A percentile compares a stretch with the other conserved stretches of the same genome.
Evolutionary conservation across 192 early-diverging fungal genomes (phyloP).

Genomic region (Backusella westeae): DNA sequence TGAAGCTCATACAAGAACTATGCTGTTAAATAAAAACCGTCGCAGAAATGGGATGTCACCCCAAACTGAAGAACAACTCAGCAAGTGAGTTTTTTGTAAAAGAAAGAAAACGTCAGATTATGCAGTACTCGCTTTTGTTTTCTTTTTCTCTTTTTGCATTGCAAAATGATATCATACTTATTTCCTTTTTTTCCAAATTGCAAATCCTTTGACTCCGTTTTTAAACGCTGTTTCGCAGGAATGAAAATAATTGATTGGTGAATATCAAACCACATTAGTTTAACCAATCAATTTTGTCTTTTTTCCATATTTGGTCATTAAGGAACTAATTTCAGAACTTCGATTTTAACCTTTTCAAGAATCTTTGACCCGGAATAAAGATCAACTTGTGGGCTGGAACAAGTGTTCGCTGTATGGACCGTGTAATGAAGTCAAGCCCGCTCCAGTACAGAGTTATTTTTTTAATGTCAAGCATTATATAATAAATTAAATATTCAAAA

Average conservation of each 20-base stretch:
- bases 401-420: neutral
- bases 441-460: too few relatives aligned
- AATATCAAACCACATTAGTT: neutral
- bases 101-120: neutral
- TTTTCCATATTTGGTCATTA: neutral
- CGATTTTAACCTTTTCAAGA: neutral
- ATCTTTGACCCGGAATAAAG: neutral
- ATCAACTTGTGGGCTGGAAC: neutral
- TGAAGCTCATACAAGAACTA: neutral
- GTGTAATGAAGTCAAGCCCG: neutral
- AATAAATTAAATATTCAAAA: neutral
- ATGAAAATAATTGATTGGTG: neutral
- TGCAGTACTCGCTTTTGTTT: neutral
- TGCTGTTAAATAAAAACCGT: neutral
- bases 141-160: neutral
- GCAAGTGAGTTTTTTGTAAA: neutral
- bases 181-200: neutral
- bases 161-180: constrained; percentile 1
- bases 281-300: neutral
- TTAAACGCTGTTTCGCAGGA: neutral
- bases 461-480: neutral
- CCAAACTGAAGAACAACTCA: neutral
- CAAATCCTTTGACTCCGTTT: neutral
- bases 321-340: neutral
- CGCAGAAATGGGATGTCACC: neutral